phyloP scores from a whole-genome alignment of 2,329 filamentous ascomycete species.

The Thielaviopsis punctulata region DNA sequence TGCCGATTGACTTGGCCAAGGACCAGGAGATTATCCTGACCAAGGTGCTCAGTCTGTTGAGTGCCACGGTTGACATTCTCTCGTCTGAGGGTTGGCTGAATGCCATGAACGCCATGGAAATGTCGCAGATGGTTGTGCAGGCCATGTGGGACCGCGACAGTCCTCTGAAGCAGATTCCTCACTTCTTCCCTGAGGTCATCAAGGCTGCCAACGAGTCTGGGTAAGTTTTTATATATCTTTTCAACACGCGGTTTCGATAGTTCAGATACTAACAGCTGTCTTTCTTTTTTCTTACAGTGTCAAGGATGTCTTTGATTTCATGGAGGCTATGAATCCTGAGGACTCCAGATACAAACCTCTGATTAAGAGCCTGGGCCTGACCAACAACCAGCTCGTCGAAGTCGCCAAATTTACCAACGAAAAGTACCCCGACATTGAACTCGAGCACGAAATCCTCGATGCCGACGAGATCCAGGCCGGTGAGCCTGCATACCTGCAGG shows the following conservation, averaged over 20 bases:
- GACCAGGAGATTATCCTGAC: slow-evolving; percentile 80
- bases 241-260: no score
- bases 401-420: slow-evolving; percentile 92
- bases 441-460: slow-evolving; percentile 76
- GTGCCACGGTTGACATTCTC: slow-evolving; percentile 83
- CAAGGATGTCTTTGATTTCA: slow-evolving; percentile 92
- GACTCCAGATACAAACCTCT: slow-evolving; percentile 66
- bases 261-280: slow-evolving; percentile 20
- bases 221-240: slow-evolving; percentile 38
- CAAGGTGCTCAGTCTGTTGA: slow-evolving; percentile 74
- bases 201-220: slow-evolving; percentile 65
- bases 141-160: slow-evolving; percentile 98
- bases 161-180: slow-evolving; percentile 91
- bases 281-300: slow-evolving; percentile 33
- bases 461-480: slow-evolving; percentile 64
- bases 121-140: slow-evolving; percentile 98
- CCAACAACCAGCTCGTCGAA: slow-evolving; percentile 66
- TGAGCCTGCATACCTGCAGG: slow-evolving; percentile 62
- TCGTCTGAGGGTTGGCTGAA: slow-evolving; percentile 93
- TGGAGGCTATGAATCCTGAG: slow-evolving; percentile 94
- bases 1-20: slow-evolving; percentile 87
- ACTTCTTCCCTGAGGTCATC: slow-evolving; percentile 72
- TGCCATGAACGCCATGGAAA: slow-evolving; percentile 96
- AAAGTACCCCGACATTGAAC: slow-evolving; percentile 87
- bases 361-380: slow-evolving; percentile 60